phyloP scores from a whole-genome alignment of 768 basidiomycete species.

The Rhodotorula babjevae region DNA sequence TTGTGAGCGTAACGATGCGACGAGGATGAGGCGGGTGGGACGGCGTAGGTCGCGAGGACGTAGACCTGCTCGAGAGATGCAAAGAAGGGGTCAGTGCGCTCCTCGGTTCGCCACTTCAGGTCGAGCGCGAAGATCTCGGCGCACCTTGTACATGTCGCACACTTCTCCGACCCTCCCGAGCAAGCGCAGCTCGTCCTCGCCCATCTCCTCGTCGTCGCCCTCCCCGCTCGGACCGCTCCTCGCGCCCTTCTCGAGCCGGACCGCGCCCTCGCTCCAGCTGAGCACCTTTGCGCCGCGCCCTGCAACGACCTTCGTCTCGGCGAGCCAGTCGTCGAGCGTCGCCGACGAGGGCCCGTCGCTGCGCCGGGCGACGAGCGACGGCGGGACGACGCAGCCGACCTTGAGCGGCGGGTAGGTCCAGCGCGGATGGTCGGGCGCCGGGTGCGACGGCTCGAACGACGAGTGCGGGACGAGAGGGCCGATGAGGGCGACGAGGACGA shows the following conservation, averaged over 20 bases:
- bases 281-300: slow-evolving; percentile 8
- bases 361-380: not conserved
- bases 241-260: not conserved
- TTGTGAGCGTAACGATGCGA: not conserved
- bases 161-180: slow-evolving; percentile 49
- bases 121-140: not conserved
- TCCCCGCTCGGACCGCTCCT: not conserved
- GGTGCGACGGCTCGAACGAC: not conserved
- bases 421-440: slow-evolving; percentile 1
- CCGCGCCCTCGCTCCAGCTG: slow-evolving; percentile 27
- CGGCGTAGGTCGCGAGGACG: slow-evolving; percentile 22
- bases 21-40: not conserved
- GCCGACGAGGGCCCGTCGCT: no score
- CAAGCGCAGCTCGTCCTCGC: slow-evolving; percentile 43
- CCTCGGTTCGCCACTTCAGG: no score
- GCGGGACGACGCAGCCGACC: slow-evolving; percentile 28
- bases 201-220: slow-evolving; percentile 17
- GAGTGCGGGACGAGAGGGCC: not conserved
- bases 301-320: slow-evolving; percentile 8
- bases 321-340: slow-evolving; percentile 7
- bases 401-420: slow-evolving; percentile 26
- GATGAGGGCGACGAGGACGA: not conserved
- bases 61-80: not conserved
- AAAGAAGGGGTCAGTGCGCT: not conserved
- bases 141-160: slow-evolving; percentile 46